Evolutionary conservation across 1,284 basidiomycete genomes (phyloP).

Genomic region (Sanghuangporus weigelae): DNA sequence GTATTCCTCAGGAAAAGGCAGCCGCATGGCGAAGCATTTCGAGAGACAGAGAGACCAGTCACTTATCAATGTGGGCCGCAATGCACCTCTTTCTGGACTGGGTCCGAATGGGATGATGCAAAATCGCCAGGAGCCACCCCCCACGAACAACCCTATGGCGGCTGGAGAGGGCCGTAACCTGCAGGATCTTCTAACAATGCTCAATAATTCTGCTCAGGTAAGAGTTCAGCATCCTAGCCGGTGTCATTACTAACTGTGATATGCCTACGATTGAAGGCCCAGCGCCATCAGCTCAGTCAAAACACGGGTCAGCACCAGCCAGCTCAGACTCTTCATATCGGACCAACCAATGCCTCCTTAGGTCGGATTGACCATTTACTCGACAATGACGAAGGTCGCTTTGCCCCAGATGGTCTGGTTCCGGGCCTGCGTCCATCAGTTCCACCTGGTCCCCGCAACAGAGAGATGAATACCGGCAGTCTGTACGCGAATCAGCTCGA

Average conservation of each 20-base stretch:
- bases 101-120: constrained; percentile 1
- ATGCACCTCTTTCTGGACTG: not conserved
- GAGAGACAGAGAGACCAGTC: constrained; percentile 10
- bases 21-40: constrained; percentile 18
- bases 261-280: constrained; percentile 23
- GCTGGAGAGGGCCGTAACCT: constrained; percentile 51
- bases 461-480: constrained; percentile 42
- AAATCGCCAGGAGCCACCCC: constrained; percentile 36
- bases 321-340: constrained; percentile 21
- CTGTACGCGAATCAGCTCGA: constrained; percentile 58
- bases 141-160: constrained; percentile 32
- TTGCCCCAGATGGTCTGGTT: constrained; percentile 78
- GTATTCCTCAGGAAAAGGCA: constrained; percentile 15
- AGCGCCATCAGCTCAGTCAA: constrained; percentile 31
- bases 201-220: constrained; percentile 62
- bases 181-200: constrained; percentile 72
- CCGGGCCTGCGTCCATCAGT: constrained; percentile 68
- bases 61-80: not conserved
- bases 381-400: constrained; percentile 68
- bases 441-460: constrained; percentile 42
- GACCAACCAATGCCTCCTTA: constrained; percentile 2
- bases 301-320: constrained; percentile 26
- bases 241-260: not conserved
- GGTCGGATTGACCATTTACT: constrained; percentile 61
- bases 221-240: constrained; percentile 17